Evolutionary conservation across 2,329 filamentous ascomycete genomes (phyloP).

Genomic region (Talaromyces sp.): DNA sequence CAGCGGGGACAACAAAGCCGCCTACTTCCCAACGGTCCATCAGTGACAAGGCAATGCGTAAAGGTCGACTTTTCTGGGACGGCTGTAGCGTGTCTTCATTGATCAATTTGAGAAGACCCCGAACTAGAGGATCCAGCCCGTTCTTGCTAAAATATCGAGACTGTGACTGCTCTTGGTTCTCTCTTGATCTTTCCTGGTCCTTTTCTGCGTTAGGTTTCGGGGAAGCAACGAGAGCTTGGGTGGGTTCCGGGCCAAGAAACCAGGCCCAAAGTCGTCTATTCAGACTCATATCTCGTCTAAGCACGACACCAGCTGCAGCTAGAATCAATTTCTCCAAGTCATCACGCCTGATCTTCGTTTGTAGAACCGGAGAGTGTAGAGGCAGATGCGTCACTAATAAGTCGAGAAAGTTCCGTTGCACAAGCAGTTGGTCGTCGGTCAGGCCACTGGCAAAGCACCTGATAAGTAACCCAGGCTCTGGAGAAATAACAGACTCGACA

Average conservation of each 20-base stretch:
- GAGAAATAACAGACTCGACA: constrained; percentile 54
- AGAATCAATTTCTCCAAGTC: constrained; percentile 79
- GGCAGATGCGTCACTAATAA: constrained; percentile 86
- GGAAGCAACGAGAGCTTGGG: constrained; percentile 31
- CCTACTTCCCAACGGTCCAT: constrained; percentile 99
- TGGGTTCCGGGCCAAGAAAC: constrained; percentile 77
- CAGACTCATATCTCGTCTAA: constrained; percentile 89
- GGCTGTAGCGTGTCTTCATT: constrained; percentile 53
- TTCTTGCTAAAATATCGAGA: constrained; percentile 80
- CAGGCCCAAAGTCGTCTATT: constrained; percentile 94
- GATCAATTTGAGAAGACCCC: constrained; percentile 74
- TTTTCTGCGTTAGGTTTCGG: constrained; percentile 28
- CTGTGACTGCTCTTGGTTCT: constrained; percentile 51
- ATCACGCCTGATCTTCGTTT: constrained; percentile 64
- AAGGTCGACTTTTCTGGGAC: constrained; percentile 73
- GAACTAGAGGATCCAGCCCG: constrained; percentile 69
- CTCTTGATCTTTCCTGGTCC: constrained; percentile 24
- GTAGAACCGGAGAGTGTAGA: constrained; percentile 75
- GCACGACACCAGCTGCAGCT: constrained; percentile 82
- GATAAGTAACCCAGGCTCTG: constrained; percentile 85
- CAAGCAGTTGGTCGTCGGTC: constrained; percentile 79
- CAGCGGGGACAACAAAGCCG: constrained; percentile 76
- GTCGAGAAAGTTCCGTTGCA: constrained; percentile 92
- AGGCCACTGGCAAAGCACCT: constrained; percentile 90
- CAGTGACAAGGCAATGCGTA: constrained; percentile 85